Base-by-base conservation (phyloP, 2,329 filamentous ascomycete species). In the Cladobotryum protrusum region DNA sequence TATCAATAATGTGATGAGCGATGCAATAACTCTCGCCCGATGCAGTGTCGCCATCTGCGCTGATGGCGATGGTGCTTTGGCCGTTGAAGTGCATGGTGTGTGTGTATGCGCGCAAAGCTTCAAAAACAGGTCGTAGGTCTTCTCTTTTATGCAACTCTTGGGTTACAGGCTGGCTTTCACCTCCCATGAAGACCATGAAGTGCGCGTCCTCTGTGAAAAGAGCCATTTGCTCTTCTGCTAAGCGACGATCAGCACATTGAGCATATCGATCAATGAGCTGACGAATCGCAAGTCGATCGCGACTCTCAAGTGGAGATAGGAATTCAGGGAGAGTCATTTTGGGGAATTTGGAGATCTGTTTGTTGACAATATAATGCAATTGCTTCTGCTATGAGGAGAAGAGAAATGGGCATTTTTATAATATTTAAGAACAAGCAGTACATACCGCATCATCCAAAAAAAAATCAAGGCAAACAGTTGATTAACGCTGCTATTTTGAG, bases 191-290 rank as follows among this genome's bases (percentile, higher is more conserved):
- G 14, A 50, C 43, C 24, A 29, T 6, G 15, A 50, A 50, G 18
- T 42, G 18, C 4, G 36, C 39, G 3, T 50, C 8, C 2, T 40
- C 24, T 8, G 43, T 36, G 32, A 50, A 50, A 32, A 50, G 48
- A 8, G 48, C 43, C 42, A 45, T 40, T 45, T 50, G 48, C 36
- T 50, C 43, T 6, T 50, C 48, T 42, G 36, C n/a, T 17, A 50
- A 13, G 18, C 48, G 37, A 37, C 43, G 48, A 12, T 50, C 48
- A 13, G 48, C 48, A 32, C 48, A 50, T 8, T 46, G 48, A 17
- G 48, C 43, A 42, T 50, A 50, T 9, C 37, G 48, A 7, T 50
- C 48, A 20, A 50, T 50, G 14, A 45, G 20, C 18, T 41, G 29
- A 11, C 48, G 48, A 43, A 50, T 50, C 36, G 24, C 37, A 37